Conservation (phyloP, 176 grass and related monocot species). For the sorghum (Sorghum bicolor) region DNA sequence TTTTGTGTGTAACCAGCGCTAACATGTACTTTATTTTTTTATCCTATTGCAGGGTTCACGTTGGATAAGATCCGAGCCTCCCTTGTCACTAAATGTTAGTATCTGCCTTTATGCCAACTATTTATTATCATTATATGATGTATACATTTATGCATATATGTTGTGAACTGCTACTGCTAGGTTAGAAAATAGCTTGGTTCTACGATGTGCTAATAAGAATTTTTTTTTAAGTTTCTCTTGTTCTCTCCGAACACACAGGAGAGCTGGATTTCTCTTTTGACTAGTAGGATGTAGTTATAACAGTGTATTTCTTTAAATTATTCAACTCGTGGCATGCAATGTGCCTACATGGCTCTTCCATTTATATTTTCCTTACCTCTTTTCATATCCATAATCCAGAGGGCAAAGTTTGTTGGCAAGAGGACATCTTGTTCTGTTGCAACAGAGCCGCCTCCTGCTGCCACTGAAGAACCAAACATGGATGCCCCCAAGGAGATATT, state of each 20-base stretch:
- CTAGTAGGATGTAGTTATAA: not conserved
- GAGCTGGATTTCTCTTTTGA: not conserved
- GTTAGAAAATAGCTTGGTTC: not conserved
- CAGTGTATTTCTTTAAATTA: not conserved
- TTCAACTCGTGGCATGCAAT: not conserved
- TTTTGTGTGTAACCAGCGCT: not conserved
- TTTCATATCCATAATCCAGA: conserved; percentile 40
- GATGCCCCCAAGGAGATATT: conserved; percentile 85
- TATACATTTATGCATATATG: not conserved
- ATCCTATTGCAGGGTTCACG: conserved; percentile 45
- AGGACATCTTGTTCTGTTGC: conserved; percentile 76
- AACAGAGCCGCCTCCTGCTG: conserved; percentile 59
- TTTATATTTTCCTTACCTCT: not conserved
- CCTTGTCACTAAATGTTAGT: conserved; percentile 53
- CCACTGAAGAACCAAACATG: conserved; percentile 71
- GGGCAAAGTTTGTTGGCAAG: conserved; percentile 49
- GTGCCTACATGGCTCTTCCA: not conserved
- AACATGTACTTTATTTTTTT: conserved; percentile 14
- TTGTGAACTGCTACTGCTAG: not conserved
- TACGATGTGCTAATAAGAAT: not conserved
- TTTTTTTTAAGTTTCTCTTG: not conserved
- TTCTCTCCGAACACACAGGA: not conserved
- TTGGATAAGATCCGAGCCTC: conserved; percentile 39
- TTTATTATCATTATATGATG: not conserved
- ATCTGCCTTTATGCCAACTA: not conserved